These are phyloP conservation scores for Haberlea rhodopensis DNA, from an alignment of 257 asterid species.

Conservation along the genomic window DNA sequence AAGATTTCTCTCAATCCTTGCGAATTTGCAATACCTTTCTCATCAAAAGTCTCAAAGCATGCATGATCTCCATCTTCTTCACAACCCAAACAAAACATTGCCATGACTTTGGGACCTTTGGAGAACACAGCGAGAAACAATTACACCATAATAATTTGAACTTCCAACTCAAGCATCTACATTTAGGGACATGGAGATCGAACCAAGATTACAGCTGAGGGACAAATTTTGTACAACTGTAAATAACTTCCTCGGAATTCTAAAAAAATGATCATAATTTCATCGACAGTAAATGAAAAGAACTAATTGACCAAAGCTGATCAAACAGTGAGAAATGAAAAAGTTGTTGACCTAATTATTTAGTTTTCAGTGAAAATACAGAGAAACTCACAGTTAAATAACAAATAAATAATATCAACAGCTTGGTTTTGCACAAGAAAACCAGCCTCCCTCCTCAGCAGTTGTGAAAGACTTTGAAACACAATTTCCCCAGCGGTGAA, in stretches of 20 bases:
- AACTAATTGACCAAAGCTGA: conserved; percentile 6
- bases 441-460: conserved; percentile 68
- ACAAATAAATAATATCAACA: conserved; percentile 68
- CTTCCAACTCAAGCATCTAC: conserved; percentile 20
- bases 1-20: conserved; percentile 50
- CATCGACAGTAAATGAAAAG: conserved; percentile 12
- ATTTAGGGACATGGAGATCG: conserved; percentile 10
- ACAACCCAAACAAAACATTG: conserved; percentile 49
- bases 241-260: neutral
- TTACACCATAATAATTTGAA: conserved; percentile 21
- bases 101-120: conserved; percentile 74
- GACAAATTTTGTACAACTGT: conserved; percentile 5
- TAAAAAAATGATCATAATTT: conserved; percentile 1
- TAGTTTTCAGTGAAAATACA: conserved; percentile 8
- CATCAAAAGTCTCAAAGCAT: conserved; percentile 30
- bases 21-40: conserved; percentile 33
- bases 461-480: conserved; percentile 54
- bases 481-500: conserved; percentile 51
- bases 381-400: conserved; percentile 72
- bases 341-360: neutral
- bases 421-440: conserved; percentile 66
- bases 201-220: conserved; percentile 8
- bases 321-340: neutral
- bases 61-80: conserved; percentile 44
- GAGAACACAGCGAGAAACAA: conserved; percentile 28